Evolutionary conservation across 140 eudicot species (phyloP), one percentile per base, ranked within the genome.

Genomic region (Stevia rebaudiana): DNA sequence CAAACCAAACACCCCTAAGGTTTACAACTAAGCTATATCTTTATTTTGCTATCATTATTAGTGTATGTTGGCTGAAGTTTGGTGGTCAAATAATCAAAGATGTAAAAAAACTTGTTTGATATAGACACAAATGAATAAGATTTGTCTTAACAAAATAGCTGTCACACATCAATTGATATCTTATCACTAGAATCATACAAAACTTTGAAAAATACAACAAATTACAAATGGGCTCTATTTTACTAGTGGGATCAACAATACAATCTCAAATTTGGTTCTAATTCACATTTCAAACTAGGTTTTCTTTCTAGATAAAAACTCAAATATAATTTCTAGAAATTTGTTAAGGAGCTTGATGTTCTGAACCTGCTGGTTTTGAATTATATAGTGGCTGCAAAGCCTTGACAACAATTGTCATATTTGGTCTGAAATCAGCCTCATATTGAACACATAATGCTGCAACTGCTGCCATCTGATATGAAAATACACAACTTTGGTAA

Each of bases 371-470:
- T 58, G 92, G 85, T 76, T 74, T 84, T 17, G 85, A 72, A 75
- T 79, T 74, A 54, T 72, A 73, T 13, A 84, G 87, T 11, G 92
- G 88, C 62, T 81, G 87, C 62, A 84, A 76, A 15, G 92, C 92
- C 74, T 84, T 84, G 12, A 84, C 92, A 7, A 84, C 92, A 19
- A 84, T 84, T 3, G 88, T 84, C 92, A 84, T 84, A 74, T 81
- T 84, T 62, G 92, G 92, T 63, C 92, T 76, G 52, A 84, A 84
- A 62, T 84, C 92, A 21, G 92, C 92, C 62, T 84, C 92, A 41
- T 81, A 84, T 63, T 84, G 92, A 66, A 84, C 92, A 63, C 88
- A 84, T 19, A 84, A 72, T 62, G 92, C 92, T 61, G 92, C 92
- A 60, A 84, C 92, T 25, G 92, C 92, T 67, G 85, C 92, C 92